Percentiles rank a stretch among this genome's conserved stretches.
Conservation (phyloP, 805 yeast species). For the Starmerella floris region DNA sequence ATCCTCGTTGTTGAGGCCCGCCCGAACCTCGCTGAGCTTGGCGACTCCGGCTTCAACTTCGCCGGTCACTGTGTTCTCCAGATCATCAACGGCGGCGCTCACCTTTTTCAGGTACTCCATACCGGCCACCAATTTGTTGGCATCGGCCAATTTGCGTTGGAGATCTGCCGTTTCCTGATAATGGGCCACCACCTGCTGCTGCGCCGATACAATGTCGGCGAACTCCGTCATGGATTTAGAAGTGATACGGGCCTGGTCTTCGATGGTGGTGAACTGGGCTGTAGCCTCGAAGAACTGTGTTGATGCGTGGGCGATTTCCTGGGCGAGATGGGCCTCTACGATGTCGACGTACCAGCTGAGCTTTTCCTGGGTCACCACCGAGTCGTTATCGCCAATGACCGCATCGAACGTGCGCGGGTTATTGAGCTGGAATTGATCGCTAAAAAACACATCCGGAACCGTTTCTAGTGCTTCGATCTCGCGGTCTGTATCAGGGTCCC, state of each 20-base stretch:
- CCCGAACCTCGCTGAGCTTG: not conserved
- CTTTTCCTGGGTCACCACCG: conserved; percentile 51
- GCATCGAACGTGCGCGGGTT: conserved; percentile 72
- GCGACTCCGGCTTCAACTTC: not conserved
- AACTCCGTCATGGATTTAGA: conserved; percentile 38
- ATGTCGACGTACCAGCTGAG: conserved; percentile 71
- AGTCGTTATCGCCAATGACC: conserved; percentile 49
- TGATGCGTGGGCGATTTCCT: conserved; percentile 74
- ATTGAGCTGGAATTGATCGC: conserved; percentile 61
- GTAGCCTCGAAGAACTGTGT: conserved; percentile 74
- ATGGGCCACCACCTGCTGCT: conserved; percentile 13
- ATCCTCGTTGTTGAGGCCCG: not conserved
- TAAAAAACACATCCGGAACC: conserved; percentile 61
- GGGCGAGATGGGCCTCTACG: conserved; percentile 66
- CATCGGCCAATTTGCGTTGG: conserved; percentile 27
- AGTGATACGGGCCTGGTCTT: conserved; percentile 22
- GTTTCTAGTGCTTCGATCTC: conserved; percentile 17
- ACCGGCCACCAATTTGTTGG: conserved; percentile 35
- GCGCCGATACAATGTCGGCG: conserved; percentile 11
- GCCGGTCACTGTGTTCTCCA: conserved; percentile 29
- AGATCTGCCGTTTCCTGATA: conserved; percentile 8
- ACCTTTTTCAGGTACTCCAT: conserved; percentile 32
- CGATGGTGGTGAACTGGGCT: conserved; percentile 58
- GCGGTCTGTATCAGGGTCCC: not conserved
- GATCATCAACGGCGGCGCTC: conserved; percentile 42